phyloP scores from a whole-genome alignment of 129 eudicot genomes.

The Glebionis coronaria region DNA sequence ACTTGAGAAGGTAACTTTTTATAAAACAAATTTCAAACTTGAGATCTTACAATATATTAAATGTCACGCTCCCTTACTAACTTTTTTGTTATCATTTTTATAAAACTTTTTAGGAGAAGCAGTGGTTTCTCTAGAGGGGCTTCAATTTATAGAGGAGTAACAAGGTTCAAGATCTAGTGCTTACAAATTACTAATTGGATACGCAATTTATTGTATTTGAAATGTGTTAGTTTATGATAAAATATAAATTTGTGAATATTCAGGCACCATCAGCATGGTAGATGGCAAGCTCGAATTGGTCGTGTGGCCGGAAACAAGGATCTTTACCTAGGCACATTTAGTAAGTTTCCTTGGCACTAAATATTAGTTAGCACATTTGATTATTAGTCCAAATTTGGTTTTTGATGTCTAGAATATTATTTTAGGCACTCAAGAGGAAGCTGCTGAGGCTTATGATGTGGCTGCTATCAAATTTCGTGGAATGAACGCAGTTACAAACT shows the following conservation, averaged over 20 bases:
- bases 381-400: not conserved
- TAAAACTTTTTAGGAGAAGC: constrained; percentile 60
- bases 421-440: constrained; percentile 96
- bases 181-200: not conserved
- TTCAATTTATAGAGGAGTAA: constrained; percentile 90
- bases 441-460: constrained; percentile 91
- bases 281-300: constrained; percentile 97
- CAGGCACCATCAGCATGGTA: constrained; percentile 95
- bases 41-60: not conserved
- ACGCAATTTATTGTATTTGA: not conserved
- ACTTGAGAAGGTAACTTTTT: constrained; percentile 63
- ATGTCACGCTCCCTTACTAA: not conserved
- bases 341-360: constrained; percentile 37
- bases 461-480: constrained; percentile 95
- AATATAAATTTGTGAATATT: constrained; percentile 11
- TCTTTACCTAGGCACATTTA: constrained; percentile 88
- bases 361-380: not conserved
- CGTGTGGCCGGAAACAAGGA: constrained; percentile 94
- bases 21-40: not conserved
- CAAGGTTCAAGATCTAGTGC: constrained; percentile 51
- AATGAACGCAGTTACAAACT: constrained; percentile 74
- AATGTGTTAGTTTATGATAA: not conserved
- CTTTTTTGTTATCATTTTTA: not conserved
- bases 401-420: not conserved
- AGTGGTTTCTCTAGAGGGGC: constrained; percentile 96